Evolutionary conservation across 2,329 filamentous ascomycete species (phyloP), one percentile per base, ranked within the genome.

Genomic region (Huntiella decipiens): DNA sequence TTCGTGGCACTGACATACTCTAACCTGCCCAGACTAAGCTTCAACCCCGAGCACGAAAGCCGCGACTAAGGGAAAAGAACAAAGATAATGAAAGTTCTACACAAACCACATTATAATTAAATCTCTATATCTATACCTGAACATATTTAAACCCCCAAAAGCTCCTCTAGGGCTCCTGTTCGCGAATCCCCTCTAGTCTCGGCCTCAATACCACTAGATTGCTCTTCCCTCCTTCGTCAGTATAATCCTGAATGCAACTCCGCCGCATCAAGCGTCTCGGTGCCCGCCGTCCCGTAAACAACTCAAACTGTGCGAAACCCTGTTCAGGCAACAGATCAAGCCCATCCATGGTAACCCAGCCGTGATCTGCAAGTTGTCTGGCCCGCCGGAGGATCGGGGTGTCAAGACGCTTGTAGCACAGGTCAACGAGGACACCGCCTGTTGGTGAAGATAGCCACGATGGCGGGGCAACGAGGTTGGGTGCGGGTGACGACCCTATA

Each of bases 251-350:
- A 47, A 70, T 61, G 10, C 80, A 75, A 53, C 77, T 76, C 37
- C 73, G 65, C 50, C 79, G 70, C 82, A 88, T 87, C 34, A 81
- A 59, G 38, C 73, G 64, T 19, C 81, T 70, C 4, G 60, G 60
- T 0, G 60, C 59, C 42, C 58, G 50, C 5, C 58, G 67, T 0
- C 81, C 82, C 0, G 82, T 86, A 57, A 87, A 84, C 2, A 87
- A 61, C 59, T 88, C 82, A 55, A 87, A 88, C 54, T 87, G 82
- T 1, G 82, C 81, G 59, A 82, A 82, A 0, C 79, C 82, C 56
- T 87, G 82, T 57, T 87, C 82, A 0, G 79, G 79, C 11, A 88
- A 60, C 40, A 86, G 67, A 53, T 87, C 81, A 10, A 87, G 63
- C 0, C 82, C 82, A 54, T 86, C 79, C 59, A 86, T 73, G 13